A percentile compares a stretch with the other conserved stretches of the same genome.
Evolutionary conservation across 805 yeast species (phyloP).

Genomic region (Candida dendrica): DNA sequence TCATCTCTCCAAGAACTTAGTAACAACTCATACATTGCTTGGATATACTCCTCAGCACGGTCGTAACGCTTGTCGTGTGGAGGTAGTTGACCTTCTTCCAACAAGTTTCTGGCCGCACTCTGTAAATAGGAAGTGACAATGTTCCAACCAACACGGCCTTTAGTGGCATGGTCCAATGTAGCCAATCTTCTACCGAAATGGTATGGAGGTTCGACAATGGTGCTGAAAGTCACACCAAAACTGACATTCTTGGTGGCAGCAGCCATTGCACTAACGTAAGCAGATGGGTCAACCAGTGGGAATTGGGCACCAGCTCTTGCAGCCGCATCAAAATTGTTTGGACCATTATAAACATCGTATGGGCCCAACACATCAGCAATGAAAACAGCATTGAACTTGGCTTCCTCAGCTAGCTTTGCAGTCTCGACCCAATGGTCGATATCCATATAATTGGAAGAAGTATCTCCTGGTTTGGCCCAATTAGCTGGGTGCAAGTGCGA

Average conservation of each 20-base stretch:
- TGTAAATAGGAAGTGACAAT: constrained; percentile 31
- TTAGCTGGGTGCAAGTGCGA: constrained; percentile 20
- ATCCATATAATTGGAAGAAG: constrained; percentile 17
- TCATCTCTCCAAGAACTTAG: constrained; percentile 32
- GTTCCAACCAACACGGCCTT: constrained; percentile 35
- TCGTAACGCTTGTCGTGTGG: constrained; percentile 30
- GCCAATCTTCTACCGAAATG: constrained; percentile 29
- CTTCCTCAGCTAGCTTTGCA: constrained; percentile 26
- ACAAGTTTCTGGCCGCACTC: constrained; percentile 28
- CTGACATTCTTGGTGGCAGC: constrained; percentile 27
- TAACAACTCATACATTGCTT: constrained; percentile 27
- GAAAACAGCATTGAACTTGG: constrained; percentile 28
- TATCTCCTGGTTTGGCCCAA: constrained; percentile 33
- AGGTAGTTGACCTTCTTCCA: constrained; percentile 25
- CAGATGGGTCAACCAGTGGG: constrained; percentile 30
- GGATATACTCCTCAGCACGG: constrained; percentile 28
- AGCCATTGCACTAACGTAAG: constrained; percentile 31
- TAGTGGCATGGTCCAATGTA: constrained; percentile 31
- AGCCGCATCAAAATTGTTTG: constrained; percentile 23
- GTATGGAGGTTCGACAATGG: constrained; percentile 31
- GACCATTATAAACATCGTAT: constrained; percentile 31
- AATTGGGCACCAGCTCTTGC: constrained; percentile 22
- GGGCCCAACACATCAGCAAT: constrained; percentile 31
- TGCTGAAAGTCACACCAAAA: constrained; percentile 30
- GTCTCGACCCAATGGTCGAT: constrained; percentile 29